Evolutionary conservation across 1,284 basidiomycete species (phyloP).

Genomic region (Flammula alnicola): DNA sequence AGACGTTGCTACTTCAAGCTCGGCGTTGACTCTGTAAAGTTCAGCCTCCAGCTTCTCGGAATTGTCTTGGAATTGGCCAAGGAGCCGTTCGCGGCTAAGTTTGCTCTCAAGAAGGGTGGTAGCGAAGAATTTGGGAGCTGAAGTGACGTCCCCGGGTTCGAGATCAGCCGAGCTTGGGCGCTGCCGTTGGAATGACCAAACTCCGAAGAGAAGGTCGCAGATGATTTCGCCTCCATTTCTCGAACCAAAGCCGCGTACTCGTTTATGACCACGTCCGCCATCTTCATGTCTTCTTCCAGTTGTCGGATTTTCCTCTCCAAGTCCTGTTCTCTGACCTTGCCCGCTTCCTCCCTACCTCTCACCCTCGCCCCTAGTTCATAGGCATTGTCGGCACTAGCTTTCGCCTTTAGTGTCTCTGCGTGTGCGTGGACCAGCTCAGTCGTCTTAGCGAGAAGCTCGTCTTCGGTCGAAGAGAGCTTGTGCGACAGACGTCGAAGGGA

Average conservation of each 20-base stretch:
- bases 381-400: slow-evolving; percentile 50
- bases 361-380: slow-evolving; percentile 55
- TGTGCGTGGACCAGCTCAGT: slow-evolving; percentile 48
- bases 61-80: slow-evolving; percentile 54
- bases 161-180: background rate
- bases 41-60: slow-evolving; percentile 51
- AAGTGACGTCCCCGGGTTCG: slow-evolving; percentile 1
- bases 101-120: slow-evolving; percentile 31
- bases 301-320: slow-evolving; percentile 46
- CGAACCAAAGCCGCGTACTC: slow-evolving; percentile 76
- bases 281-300: slow-evolving; percentile 59
- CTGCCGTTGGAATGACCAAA: background rate
- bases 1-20: slow-evolving; percentile 47
- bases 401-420: slow-evolving; percentile 48
- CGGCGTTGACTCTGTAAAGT: slow-evolving; percentile 47
- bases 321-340: slow-evolving; percentile 49
- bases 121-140: too few species aligned
- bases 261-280: slow-evolving; percentile 65
- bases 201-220: slow-evolving; percentile 1
- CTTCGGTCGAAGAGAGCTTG: slow-evolving; percentile 64
- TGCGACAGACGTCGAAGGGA: slow-evolving; percentile 70
- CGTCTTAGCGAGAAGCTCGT: slow-evolving; percentile 52
- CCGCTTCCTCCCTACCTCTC: slow-evolving; percentile 56
- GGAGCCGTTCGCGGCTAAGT: slow-evolving; percentile 50
- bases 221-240: slow-evolving; percentile 43